Evolutionary conservation across 2,329 filamentous ascomycete species (phyloP).

Genomic region (Thyridium curvatum): DNA sequence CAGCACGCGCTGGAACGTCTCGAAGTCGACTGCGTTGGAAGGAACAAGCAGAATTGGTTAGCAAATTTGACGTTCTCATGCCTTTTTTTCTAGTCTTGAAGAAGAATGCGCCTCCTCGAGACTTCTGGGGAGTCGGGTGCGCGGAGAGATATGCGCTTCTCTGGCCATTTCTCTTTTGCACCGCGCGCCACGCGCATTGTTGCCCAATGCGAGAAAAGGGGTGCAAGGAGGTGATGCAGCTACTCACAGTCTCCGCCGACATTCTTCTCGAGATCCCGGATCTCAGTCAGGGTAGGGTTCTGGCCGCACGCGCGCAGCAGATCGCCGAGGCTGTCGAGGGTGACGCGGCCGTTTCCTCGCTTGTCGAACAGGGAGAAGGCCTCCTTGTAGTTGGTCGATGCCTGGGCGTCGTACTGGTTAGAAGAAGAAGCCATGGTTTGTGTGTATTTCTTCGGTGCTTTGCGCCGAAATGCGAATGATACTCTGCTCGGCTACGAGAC

Average conservation of each 20-base stretch:
- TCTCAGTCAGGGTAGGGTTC: conserved; percentile 93
- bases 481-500: not conserved
- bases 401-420: conserved; percentile 52
- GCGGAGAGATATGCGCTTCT: not conserved
- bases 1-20: conserved; percentile 92
- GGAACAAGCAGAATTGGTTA: conserved; percentile 8
- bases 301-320: conserved; percentile 94
- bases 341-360: conserved; percentile 90
- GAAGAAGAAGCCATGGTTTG: conserved; percentile 42
- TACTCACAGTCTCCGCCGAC: conserved; percentile 86
- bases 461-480: no score
- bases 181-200: no score
- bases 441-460: not conserved
- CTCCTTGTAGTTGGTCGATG: conserved; percentile 99
- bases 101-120: conserved; percentile 2
- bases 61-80: not conserved
- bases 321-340: conserved; percentile 82
- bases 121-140: not conserved
- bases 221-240: conserved; percentile 4
- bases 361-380: conserved; percentile 99
- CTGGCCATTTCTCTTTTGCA: no score
- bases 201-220: not conserved
- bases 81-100: no score
- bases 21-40: conserved; percentile 74
- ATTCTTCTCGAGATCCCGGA: conserved; percentile 83